phyloP scores from a whole-genome alignment of 768 basidiomycete genomes.

The Rhizopogon vesiculosus region DNA sequence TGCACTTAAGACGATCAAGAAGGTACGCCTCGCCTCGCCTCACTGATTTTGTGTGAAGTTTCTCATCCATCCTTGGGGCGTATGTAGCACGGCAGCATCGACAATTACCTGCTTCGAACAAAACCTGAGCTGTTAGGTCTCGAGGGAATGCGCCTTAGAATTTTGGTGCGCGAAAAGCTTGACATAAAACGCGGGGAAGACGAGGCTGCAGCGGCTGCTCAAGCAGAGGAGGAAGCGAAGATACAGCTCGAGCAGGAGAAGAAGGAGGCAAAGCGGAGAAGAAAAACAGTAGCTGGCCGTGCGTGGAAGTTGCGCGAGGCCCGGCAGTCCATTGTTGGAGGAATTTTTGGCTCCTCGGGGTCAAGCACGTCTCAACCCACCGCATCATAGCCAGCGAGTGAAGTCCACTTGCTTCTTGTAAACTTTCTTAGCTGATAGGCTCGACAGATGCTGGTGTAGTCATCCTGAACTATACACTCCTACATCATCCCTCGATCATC shows the following conservation, averaged over 20 bases:
- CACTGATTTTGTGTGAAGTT: neutral
- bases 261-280: neutral
- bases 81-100: slow-evolving; percentile 60
- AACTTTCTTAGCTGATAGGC: neutral
- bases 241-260: slow-evolving; percentile 1
- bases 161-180: slow-evolving; percentile 30
- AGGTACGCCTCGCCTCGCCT: slow-evolving; percentile 39
- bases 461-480: neutral
- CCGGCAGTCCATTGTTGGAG: neutral
- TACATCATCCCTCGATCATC: neutral
- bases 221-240: slow-evolving; percentile 1
- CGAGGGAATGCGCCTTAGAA: slow-evolving; percentile 43
- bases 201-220: neutral
- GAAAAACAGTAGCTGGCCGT: neutral
- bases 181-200: slow-evolving; percentile 13
- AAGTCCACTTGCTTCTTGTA: neutral
- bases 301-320: neutral
- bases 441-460: neutral
- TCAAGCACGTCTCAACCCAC: neutral
- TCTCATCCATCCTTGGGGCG: neutral
- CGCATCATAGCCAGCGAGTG: neutral
- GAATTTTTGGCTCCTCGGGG: neutral
- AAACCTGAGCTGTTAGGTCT: slow-evolving; percentile 32
- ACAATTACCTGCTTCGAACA: slow-evolving; percentile 58
- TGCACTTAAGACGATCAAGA: slow-evolving; percentile 78